These are phyloP conservation scores for Linum usitatissimum DNA, from an alignment of 345 rosid genomes.

Conservation along the genomic window DNA sequence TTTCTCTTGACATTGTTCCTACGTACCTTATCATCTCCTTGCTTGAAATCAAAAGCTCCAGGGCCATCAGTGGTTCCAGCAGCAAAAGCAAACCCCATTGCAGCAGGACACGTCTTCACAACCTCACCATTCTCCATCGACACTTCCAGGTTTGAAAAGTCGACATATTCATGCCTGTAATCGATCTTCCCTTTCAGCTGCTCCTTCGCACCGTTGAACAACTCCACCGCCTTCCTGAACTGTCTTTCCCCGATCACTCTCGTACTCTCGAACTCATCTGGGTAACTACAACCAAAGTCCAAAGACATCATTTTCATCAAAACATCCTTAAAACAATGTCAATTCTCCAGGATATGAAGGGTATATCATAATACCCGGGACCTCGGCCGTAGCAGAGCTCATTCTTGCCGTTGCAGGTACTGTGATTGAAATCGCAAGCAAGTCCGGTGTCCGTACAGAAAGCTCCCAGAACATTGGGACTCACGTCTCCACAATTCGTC, in stretches of 20 bases:
- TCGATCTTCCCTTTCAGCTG: conserved; percentile 68
- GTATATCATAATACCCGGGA: conserved; percentile 57
- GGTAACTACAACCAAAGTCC: no score
- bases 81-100: conserved; percentile 95
- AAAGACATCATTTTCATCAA: no score
- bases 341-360: background rate
- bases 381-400: conserved; percentile 93
- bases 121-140: conserved; percentile 58
- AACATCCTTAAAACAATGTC: conserved; percentile 5
- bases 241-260: conserved; percentile 89
- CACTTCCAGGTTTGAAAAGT: conserved; percentile 85
- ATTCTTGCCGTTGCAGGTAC: conserved; percentile 92
- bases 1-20: no score
- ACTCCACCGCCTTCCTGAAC: conserved; percentile 62
- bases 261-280: conserved; percentile 97
- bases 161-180: conserved; percentile 57
- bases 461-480: conserved; percentile 94
- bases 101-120: conserved; percentile 89
- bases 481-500: conserved; percentile 94
- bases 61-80: conserved; percentile 99
- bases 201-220: conserved; percentile 73
- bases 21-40: conserved; percentile 62
- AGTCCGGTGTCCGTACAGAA: conserved; percentile 82
- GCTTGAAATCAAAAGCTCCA: conserved; percentile 96
- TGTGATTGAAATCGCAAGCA: conserved; percentile 96